A percentile compares a stretch with the other conserved stretches of the same genome.
phyloP scores from a whole-genome alignment of 805 yeast genomes.

The Dipodascopsis uninucleata region DNA sequence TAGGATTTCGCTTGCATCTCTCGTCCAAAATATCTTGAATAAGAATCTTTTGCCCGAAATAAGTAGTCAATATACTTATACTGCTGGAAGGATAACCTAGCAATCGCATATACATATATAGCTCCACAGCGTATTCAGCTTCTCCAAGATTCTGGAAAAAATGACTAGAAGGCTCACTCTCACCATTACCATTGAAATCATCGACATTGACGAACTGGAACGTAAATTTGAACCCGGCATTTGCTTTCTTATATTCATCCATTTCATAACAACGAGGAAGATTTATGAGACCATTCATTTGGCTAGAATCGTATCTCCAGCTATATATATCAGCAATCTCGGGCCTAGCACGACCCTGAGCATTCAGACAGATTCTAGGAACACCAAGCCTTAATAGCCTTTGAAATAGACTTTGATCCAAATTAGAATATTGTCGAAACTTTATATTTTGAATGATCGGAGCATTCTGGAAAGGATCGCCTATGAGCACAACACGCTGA shows the following conservation, averaged over 20 bases:
- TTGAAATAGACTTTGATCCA: conserved; percentile 33
- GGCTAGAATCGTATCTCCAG: conserved; percentile 29
- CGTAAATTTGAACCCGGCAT: conserved; percentile 40
- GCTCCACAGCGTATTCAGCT: conserved; percentile 46
- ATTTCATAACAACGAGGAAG: conserved; percentile 11
- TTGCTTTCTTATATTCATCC: conserved; percentile 28
- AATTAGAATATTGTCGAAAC: conserved; percentile 17
- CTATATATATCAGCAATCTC: conserved; percentile 30
- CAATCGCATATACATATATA: conserved; percentile 47
- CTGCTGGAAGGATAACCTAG: conserved; percentile 42
- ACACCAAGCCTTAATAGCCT: conserved; percentile 31
- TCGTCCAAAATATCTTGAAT: conserved; percentile 42
- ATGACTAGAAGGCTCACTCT: conserved; percentile 32
- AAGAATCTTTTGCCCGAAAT: conserved; percentile 42
- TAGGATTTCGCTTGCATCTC: conserved; percentile 31
- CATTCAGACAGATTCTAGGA: conserved; percentile 22
- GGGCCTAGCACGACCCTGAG: conserved; percentile 33
- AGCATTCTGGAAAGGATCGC: conserved; percentile 35
- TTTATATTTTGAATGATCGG: conserved; percentile 29
- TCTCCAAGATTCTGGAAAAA: conserved; percentile 44
- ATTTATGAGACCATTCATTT: conserved; percentile 2
- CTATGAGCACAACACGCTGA: conserved; percentile 38
- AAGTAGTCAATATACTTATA: conserved; percentile 44
- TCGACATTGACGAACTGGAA: conserved; percentile 38
- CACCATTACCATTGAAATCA: conserved; percentile 35